Conservation (phyloP, 169 alveolate genomes). For the Plasmodium reichenowi region DNA sequence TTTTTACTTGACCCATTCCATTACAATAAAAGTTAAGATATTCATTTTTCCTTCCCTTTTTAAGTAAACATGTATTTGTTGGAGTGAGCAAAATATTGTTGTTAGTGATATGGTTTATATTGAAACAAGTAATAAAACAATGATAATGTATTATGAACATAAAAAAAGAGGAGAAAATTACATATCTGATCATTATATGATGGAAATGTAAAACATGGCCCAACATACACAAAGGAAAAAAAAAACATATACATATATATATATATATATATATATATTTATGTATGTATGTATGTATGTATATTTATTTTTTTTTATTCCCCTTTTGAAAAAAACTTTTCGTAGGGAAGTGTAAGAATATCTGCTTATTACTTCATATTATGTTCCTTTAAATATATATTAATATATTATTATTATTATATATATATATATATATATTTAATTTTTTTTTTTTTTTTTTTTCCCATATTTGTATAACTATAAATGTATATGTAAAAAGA, state of each 20-base stretch:
- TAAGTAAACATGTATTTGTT: too few relatives aligned
- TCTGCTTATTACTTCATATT: too few relatives aligned
- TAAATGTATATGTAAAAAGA: too few relatives aligned
- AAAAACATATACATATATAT: neutral
- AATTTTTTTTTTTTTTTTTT: too few relatives aligned
- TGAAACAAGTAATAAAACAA: constrained; percentile 11
- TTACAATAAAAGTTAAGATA: too few relatives aligned
- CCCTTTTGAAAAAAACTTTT: neutral
- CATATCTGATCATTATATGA: constrained; percentile 22
- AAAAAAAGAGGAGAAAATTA: constrained; percentile 5
- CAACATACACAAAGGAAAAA: neutral
- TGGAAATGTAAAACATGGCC: too few relatives aligned
- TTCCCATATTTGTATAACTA: too few relatives aligned
- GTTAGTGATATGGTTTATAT: neutral
- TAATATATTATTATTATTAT: too few relatives aligned
- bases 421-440: too few relatives aligned
- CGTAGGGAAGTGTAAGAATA: neutral
- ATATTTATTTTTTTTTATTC: constrained; percentile 4
- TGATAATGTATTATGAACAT: constrained; percentile 1
- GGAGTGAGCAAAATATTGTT: neutral
- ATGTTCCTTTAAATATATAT: too few relatives aligned
- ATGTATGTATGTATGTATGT: neutral
- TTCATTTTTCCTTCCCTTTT: too few relatives aligned
- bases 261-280: neutral
- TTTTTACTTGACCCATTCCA: neutral